Evolutionary conservation across 768 basidiomycete genomes (phyloP), one percentile per base, ranked within the genome.

Genomic region (Leucosporidium yakuticum): DNA sequence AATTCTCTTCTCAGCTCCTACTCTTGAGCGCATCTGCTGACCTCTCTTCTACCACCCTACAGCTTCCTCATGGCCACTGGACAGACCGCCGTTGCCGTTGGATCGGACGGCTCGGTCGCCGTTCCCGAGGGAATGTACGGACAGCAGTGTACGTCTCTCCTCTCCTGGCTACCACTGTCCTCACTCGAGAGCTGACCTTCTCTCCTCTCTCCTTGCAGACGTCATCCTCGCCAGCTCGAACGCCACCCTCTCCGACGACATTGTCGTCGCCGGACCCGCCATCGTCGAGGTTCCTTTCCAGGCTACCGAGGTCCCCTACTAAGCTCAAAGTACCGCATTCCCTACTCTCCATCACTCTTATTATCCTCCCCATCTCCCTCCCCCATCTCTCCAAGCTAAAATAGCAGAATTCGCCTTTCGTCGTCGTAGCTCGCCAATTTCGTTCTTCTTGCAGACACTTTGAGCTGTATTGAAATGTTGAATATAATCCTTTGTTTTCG

Each of bases 231-330:
- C 79, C 62, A 80, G 73, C 70, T 78, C 77, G 72, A 79, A 78
- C 57, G 57, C 32, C 68, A 67, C 76, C 21, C 78, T 82, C 29
- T 76, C 76, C 36, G 84, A 85, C 64, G 79, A 80, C 36, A 83
- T 78, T 66, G 84, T 82, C 32, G 77, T 88, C 48, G 86, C 85
- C 48, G 87, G 87, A 4, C 85, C 84, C 14, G 79, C 82, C 23
- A 79, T 86, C 71, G 71, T 83, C 34, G 67, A 69, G 67, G 63
- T 68, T 61, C 68, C 53, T 1, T 25, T 39, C 53, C 23, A 27
- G 15, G 39, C 36, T 31, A 63, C 49, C 39, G 11, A 17, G 4
- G 32, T 58, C 57, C 20, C 17, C 34, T 58, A 58, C 57, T 58
- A 58, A 51, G 15, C 21, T 3, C 23, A 48, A 20, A 48, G 47